Conservation (phyloP, 768 basidiomycete genomes). For the Hypsizygus marmoreus region DNA sequence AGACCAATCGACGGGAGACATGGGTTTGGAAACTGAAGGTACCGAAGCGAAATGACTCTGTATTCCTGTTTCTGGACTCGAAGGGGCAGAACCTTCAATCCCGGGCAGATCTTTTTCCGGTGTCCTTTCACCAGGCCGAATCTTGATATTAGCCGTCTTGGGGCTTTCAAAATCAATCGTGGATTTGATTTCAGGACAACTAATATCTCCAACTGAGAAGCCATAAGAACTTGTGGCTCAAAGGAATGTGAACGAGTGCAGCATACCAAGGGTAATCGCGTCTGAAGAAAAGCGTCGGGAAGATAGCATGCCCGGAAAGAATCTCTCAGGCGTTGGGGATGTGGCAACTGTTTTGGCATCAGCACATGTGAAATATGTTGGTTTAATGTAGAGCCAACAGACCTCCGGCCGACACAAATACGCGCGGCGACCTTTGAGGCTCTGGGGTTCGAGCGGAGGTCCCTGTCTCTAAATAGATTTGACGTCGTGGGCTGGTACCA, state of each 20-base stretch:
- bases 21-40: background rate
- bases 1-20: slow-evolving; percentile 9
- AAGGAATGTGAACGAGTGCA: background rate
- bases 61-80: no score
- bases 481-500: background rate
- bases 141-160: no score
- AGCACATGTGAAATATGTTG: background rate
- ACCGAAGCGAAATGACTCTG: background rate
- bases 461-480: slow-evolving; percentile 2
- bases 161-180: no score
- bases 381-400: background rate
- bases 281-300: slow-evolving; percentile 6
- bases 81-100: no score
- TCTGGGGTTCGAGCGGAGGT: slow-evolving; percentile 3
- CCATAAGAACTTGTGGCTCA: background rate
- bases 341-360: background rate
- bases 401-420: background rate
- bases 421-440: background rate
- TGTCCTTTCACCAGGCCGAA: no score
- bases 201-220: slow-evolving; percentile 2
- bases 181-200: background rate
- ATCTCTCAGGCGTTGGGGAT: background rate
- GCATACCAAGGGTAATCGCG: slow-evolving; percentile 1
- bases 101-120: no score
- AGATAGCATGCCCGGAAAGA: background rate